Evolutionary conservation across 352 stramenopile species (phyloP), one percentile per base, ranked within the genome.

Genomic region (Aphanomyces astaci): DNA sequence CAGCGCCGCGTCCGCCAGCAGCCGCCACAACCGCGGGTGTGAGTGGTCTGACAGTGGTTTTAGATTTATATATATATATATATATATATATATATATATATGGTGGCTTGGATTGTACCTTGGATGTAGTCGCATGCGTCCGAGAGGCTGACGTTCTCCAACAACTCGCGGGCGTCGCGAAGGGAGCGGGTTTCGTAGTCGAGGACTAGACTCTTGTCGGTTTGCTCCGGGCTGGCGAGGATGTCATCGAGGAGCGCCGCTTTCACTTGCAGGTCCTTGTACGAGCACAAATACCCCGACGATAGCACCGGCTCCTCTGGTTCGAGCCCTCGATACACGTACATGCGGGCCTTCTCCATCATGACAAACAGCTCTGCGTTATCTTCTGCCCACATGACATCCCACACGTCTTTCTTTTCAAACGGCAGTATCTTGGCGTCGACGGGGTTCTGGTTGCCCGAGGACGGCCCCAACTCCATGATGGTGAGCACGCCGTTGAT

Each of bases 311-410:
- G 92, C 62, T 98, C 93, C 48, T 98, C 92, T 1, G 80, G 76
- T 39, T 94, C 83, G 0, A 95, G 76, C 9, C 76, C 77, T 1
- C 89, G 82, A 74, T 90, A 96, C 7, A 97, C 79, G 54, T 95
- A 92, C 80, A 98, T 92, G 28, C 89, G 80, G 9, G 87, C 93
- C 73, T 97, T 97, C 64, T 97, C 91, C 82, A 94, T 94, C 72
- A 96, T 87, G 33, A 94, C 91, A 65, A 97, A 96, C 15, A 96
- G 72, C 55, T 97, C 84, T 3, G 91, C 87, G 71, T 97, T 95
- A 75, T 97, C 92, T 15, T 96, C 83, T 17, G 90, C 84, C 92
- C 91, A 98, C 33, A 88, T 70, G 63, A 98, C 89, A 62, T 96
- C 92, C 92, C 92, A 98, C 3, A 82, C 77, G 71, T 98, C 92